Percentiles rank a stretch among this genome's conserved stretches.
Conservation (phyloP, 1,284 basidiomycete genomes). For the Afroboletus lepidellus region DNA sequence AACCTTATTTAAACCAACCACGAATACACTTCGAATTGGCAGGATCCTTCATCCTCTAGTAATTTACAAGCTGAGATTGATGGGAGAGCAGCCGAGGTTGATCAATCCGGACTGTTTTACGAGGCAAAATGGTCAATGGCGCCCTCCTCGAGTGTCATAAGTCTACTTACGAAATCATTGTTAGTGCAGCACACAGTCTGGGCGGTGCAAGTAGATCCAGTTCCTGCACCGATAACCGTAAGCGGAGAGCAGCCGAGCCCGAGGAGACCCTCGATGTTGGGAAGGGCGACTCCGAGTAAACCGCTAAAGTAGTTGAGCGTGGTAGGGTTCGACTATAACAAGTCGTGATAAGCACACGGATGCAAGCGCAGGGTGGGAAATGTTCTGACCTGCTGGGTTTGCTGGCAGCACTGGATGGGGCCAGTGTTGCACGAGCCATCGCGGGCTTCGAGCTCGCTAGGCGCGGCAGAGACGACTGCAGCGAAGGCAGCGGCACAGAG, state of each 20-base stretch:
- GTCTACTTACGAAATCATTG: conserved; percentile 9
- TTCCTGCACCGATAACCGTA: neutral
- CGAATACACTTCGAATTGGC: too few relatives aligned
- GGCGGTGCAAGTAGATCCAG: neutral
- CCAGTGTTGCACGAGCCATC: conserved; percentile 9
- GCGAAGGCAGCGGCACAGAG: neutral
- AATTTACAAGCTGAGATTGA: neutral
- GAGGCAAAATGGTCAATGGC: neutral
- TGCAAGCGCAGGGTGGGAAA: neutral
- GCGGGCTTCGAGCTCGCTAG: neutral
- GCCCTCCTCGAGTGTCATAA: too few relatives aligned
- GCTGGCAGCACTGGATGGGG: conserved; percentile 4
- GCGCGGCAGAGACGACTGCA: neutral
- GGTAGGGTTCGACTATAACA: neutral
- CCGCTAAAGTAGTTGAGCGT: neutral
- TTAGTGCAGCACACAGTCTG: conserved; percentile 17
- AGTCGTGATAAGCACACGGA: neutral
- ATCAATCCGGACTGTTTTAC: conserved; percentile 11
- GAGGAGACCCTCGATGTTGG: neutral
- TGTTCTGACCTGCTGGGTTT: neutral
- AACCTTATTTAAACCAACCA: too few relatives aligned
- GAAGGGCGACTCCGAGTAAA: neutral
- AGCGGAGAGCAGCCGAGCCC: conserved; percentile 7
- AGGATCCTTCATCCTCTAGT: neutral
- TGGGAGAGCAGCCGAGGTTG: conserved; percentile 13